Evolutionary conservation across 169 alveolate species (phyloP).

Genomic region (Perkinsus chesapeaki): DNA sequence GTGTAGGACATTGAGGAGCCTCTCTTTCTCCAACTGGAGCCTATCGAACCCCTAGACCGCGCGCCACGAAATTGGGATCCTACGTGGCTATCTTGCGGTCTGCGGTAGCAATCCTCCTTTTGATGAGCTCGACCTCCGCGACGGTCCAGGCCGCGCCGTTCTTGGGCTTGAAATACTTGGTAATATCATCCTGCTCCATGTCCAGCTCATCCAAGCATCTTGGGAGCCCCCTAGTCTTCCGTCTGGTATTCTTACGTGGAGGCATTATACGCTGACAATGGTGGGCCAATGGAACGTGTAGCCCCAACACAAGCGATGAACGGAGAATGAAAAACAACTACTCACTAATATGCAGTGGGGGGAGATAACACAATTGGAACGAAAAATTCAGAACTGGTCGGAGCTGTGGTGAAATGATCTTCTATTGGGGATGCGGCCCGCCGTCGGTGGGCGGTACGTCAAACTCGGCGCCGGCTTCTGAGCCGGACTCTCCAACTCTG

Average conservation of each 20-base stretch:
- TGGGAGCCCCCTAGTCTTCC: neutral
- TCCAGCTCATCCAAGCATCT: neutral
- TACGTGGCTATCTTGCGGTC: neutral
- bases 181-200: neutral
- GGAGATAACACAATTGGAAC: too few relatives aligned
- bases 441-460: too few relatives aligned
- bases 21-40: neutral
- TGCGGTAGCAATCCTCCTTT: neutral
- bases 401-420: too few relatives aligned
- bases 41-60: neutral
- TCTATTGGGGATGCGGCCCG: too few relatives aligned
- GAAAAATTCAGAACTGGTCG: too few relatives aligned
- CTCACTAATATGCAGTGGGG: too few relatives aligned
- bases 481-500: neutral
- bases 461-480: neutral
- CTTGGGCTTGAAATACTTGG: neutral
- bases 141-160: neutral
- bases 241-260: neutral
- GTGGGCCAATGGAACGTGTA: too few relatives aligned
- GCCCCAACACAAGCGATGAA: too few relatives aligned
- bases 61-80: neutral
- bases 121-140: neutral
- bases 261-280: neutral
- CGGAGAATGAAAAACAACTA: too few relatives aligned
- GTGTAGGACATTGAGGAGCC: neutral